These are phyloP conservation scores for Picea mariana DNA, from an alignment of 83 land plant genomes.

Conservation along the genomic window DNA sequence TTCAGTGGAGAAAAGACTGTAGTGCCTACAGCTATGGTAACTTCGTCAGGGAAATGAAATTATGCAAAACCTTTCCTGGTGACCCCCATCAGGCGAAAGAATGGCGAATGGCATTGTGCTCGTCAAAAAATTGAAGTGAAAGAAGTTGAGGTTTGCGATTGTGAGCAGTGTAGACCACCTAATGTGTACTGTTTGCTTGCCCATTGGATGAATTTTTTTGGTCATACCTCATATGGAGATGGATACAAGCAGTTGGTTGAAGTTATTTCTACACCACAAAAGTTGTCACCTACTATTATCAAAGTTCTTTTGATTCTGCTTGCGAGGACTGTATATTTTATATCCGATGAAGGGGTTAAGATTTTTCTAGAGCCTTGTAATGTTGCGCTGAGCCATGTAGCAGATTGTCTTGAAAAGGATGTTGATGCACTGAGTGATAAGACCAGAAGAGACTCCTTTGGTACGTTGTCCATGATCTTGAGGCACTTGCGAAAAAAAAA, in stretches of 20 bases:
- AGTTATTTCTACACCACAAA: neutral
- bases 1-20: no score
- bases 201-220: slow-evolving; percentile 27
- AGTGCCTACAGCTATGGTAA: neutral
- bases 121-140: no score
- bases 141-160: slow-evolving; percentile 20
- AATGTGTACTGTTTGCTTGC: slow-evolving; percentile 25
- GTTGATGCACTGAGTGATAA: no score
- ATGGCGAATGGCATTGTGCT: slow-evolving; percentile 20
- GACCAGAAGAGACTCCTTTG: no score
- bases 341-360: no score
- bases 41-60: neutral
- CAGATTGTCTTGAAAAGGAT: no score
- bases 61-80: slow-evolving; percentile 23
- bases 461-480: no score
- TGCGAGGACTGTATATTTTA: no score
- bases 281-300: neutral
- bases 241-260: slow-evolving; percentile 6
- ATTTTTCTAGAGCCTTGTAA: no score
- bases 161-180: slow-evolving; percentile 21
- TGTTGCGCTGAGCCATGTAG: no score
- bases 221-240: slow-evolving; percentile 25
- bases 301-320: no score
- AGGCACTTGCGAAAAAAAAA: no score
- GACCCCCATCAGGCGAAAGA: slow-evolving; percentile 3